Conservation (phyloP, 345 rosid species). For the Sonneratia alba region DNA sequence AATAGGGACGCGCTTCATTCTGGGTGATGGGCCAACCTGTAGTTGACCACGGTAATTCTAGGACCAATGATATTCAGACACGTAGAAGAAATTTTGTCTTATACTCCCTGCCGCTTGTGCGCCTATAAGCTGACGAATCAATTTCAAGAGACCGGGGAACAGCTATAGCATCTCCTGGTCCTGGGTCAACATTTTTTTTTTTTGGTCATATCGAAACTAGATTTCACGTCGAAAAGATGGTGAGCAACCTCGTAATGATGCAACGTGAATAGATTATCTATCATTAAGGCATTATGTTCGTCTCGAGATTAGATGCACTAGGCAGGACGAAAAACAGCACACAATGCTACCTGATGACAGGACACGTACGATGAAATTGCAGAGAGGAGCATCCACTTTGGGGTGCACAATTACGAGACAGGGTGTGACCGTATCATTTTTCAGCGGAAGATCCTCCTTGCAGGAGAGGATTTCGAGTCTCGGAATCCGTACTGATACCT, state of each 20-base stretch:
- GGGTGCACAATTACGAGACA: too few species aligned
- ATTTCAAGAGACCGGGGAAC: neutral
- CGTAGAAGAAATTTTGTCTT: neutral
- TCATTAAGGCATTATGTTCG: neutral
- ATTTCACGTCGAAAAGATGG: neutral
- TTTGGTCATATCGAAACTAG: neutral
- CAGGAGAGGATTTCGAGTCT: too few species aligned
- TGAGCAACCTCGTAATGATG: neutral
- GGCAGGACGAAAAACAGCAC: neutral
- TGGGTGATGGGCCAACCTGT: neutral
- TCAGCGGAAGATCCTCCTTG: too few species aligned
- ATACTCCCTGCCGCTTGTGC: neutral
- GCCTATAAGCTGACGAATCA: neutral
- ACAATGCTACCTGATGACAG: too few species aligned
- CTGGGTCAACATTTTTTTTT: neutral
- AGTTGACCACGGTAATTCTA: too few species aligned
- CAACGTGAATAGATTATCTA: neutral
- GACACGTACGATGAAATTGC: too few species aligned
- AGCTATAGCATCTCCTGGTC: neutral
- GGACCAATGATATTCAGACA: neutral
- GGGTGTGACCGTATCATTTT: too few species aligned
- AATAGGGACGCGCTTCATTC: neutral
- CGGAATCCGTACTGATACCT: too few species aligned
- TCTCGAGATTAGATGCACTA: neutral
- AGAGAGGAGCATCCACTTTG: too few species aligned